A percentile compares a stretch with the other conserved stretches of the same genome.
phyloP scores from a whole-genome alignment of 306 rosid species.

The Medicago lupulina region DNA sequence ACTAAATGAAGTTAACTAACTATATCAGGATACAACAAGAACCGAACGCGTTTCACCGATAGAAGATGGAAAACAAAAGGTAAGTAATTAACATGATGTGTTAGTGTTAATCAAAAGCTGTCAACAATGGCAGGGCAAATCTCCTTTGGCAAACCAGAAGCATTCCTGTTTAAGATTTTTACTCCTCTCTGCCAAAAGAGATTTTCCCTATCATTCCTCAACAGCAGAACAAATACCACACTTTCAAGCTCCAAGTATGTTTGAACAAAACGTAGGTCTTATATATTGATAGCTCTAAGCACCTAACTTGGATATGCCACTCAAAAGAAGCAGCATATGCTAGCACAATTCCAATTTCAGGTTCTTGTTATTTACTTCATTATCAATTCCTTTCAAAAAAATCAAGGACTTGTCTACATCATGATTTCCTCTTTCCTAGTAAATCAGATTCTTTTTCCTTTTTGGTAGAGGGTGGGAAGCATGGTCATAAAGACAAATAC shows the following conservation, averaged over 20 bases:
- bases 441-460: slow-evolving; percentile 33
- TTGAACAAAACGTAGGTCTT: slow-evolving; percentile 30
- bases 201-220: slow-evolving; percentile 71
- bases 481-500: slow-evolving; percentile 18
- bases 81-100: not conserved
- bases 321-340: slow-evolving; percentile 50
- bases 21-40: not conserved
- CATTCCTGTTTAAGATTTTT: slow-evolving; percentile 32
- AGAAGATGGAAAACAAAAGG: slow-evolving; percentile 4
- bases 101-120: slow-evolving; percentile 14
- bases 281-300: slow-evolving; percentile 45
- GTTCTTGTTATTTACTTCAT: slow-evolving; percentile 37
- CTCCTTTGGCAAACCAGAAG: slow-evolving; percentile 83
- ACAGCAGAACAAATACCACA: slow-evolving; percentile 43
- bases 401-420: slow-evolving; percentile 38
- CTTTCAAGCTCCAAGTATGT: slow-evolving; percentile 28
- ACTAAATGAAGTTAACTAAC: not conserved
- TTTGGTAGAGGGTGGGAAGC: slow-evolving; percentile 4
- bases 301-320: slow-evolving; percentile 62
- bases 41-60: not conserved
- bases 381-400: not conserved
- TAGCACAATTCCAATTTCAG: slow-evolving; percentile 47
- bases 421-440: not conserved
- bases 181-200: slow-evolving; percentile 68
- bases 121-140: slow-evolving; percentile 84